Base-by-base conservation (phyloP, 2,329 filamentous ascomycete species). In the Colletotrichum agaves region DNA sequence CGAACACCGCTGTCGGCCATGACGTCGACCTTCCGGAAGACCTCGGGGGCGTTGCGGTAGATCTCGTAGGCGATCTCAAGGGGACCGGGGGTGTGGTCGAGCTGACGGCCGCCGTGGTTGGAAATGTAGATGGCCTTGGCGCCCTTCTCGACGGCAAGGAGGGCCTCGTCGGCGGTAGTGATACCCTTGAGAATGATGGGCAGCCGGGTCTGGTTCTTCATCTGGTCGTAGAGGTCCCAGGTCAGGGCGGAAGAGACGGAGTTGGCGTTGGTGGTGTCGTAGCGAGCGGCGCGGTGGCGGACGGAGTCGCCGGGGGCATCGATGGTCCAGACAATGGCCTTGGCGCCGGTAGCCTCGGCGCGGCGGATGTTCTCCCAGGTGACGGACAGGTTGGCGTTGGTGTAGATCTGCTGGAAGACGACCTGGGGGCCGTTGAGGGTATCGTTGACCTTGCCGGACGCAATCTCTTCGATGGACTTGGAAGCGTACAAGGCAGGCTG, bases 91-190 rank as follows among this genome's bases (percentile, higher is more conserved):
- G 78, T 76, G 66, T 79, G 70, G 65, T 82, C 80, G 1, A 81
- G 75, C 67, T 82, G 79, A n/a, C 80, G 75, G 6, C 78, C 78
- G 31, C 80, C 80, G 69, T 82, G 80, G 72, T 82, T 82, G 39
- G 76, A 79, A 7, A 82, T 74, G 72, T 77, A 79, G 56, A 82
- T 79, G 27, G 73, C 79, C n/a, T 75, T 73, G 0, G 74, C 76
- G 0, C 77, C 76, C 41, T 75, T 73, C 60, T 77, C 72, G 1
- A 78, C 70, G 4, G 78, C 78, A 1, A 72, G 70, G 1, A 75
- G 70, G 2, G 78, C 80, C 62, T 81, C 78, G 8, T 80, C 78
- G 2, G 76, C 76, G 7, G 75, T 80, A n/a, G 75, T 73, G 31
- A 80, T 77, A 0, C 78, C 79, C 72, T 80, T 80, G 19, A 79